Evolutionary conservation across 306 rosid species (phyloP), one percentile per base, ranked within the genome.

Genomic region (Albizia julibrissin): DNA sequence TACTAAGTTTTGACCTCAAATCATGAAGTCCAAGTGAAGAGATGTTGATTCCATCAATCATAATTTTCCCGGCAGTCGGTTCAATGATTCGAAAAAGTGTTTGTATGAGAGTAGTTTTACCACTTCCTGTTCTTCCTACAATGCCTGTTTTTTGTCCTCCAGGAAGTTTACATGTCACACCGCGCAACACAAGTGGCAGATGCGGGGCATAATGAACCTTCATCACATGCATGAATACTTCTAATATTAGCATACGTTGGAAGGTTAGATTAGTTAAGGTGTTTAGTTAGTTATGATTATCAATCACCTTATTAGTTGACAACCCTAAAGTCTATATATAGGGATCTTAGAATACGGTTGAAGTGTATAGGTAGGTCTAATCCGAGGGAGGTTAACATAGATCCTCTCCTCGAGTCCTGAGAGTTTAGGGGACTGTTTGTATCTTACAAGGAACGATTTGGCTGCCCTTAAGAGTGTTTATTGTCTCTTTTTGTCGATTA

Each of bases 91-190:
- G 86, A 73, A 95, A 91, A 74, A 93, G 93, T 66, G 97, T 82
- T 71, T 93, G 98, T 64, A 93, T 91, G 61, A 95, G 93, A 62
- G 98, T 91, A 14, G 98, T 69, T 84, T 95, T 95, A 26, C 97
- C 97, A 10, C 98, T 93, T 74, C 98, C 97, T 16, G 95, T 95
- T 91, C 98, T 87, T 31, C 98, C 98, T 21, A 93, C 97, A 78
- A 95, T 91, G 82, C 98, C 95, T 9, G 94, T 90, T 87, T 89
- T 95, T 89, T 61, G 79, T 73, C 95, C 98, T 49, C 97, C 98
- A 0, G 64, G 85, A 39, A 95, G 89, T 61, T 88, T 91, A 76
- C 98, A 93, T 0, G 97, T 87, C 71, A 94, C 76, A 18, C 97
- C 98, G 62, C 90, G 89, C 89, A 95, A 80, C 84, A 95, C 94